These are phyloP conservation scores for Hansenula sp. DNA, from an alignment of 1,139 yeast species.

Conservation along the genomic window DNA sequence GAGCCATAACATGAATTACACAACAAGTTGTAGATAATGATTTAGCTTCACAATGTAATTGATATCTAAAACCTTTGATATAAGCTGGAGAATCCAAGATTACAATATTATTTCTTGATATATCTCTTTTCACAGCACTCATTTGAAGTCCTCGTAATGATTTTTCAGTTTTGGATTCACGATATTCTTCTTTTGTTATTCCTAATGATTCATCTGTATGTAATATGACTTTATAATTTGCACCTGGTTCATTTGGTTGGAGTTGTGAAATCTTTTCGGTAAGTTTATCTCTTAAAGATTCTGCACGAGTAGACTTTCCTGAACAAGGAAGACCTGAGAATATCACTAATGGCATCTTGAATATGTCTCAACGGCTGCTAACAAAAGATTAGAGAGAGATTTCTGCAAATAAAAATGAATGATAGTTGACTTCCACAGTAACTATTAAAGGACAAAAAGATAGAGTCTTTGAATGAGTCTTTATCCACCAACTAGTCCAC, in stretches of 20 bases:
- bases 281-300: constrained; percentile 36
- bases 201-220: constrained; percentile 80
- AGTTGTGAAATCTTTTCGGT: constrained; percentile 47
- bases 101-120: constrained; percentile 66
- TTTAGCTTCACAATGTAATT: constrained; percentile 89
- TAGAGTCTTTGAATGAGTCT: too few species aligned
- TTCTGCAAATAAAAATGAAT: too few species aligned
- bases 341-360: constrained; percentile 68
- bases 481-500: too few species aligned
- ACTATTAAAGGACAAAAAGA: too few species aligned
- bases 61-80: constrained; percentile 94
- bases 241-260: constrained; percentile 39
- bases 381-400: too few species aligned
- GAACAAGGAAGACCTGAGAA: constrained; percentile 82
- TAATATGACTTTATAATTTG: constrained; percentile 48
- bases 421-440: too few species aligned
- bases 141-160: constrained; percentile 79
- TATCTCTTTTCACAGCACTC: constrained; percentile 81
- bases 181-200: constrained; percentile 61
- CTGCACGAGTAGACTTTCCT: constrained; percentile 80
- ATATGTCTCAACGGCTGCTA: not conserved
- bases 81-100: constrained; percentile 83
- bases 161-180: constrained; percentile 70
- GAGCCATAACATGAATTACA: constrained; percentile 72
- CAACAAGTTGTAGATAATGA: constrained; percentile 79